Percentiles rank a stretch among this genome's conserved stretches.
These are phyloP conservation scores for Colletotrichum magnum DNA, from an alignment of 2,329 filamentous ascomycete species.

Conservation along the genomic window DNA sequence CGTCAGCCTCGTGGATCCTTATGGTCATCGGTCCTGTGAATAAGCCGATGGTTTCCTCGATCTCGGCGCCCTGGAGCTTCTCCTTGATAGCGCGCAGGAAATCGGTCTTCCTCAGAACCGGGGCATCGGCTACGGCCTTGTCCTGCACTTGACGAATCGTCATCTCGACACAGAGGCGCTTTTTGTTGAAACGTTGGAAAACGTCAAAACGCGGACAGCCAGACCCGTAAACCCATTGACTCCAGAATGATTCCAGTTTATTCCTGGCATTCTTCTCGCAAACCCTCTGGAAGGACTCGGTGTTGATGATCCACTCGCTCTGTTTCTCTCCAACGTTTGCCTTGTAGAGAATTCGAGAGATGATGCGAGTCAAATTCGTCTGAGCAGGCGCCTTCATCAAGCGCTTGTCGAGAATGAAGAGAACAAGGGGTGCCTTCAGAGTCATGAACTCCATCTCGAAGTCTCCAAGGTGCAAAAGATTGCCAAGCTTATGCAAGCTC, in stretches of 20 bases:
- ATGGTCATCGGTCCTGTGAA: slow-evolving; percentile 99
- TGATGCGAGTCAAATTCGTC: slow-evolving; percentile 85
- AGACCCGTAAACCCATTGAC: slow-evolving; percentile 90
- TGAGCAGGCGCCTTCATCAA: slow-evolving; percentile 82
- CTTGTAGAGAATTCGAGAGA: slow-evolving; percentile 88
- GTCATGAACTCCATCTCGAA: slow-evolving; percentile 93
- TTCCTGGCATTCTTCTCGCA: slow-evolving; percentile 92
- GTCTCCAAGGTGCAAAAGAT: slow-evolving; percentile 81
- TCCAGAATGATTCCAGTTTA: slow-evolving; percentile 90
- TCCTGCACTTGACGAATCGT: slow-evolving; percentile 83
- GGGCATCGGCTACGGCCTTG: slow-evolving; percentile 47
- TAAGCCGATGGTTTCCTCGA: slow-evolving; percentile 79
- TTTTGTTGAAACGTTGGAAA: slow-evolving; percentile 95
- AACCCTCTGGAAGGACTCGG: slow-evolving; percentile 81
- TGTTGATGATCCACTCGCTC: slow-evolving; percentile 80
- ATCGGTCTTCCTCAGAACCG: slow-evolving; percentile 66
- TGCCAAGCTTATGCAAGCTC: slow-evolving; percentile 85
- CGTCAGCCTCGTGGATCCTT: slow-evolving; percentile 96
- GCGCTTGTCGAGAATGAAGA: slow-evolving; percentile 94
- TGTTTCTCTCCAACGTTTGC: slow-evolving; percentile 77
- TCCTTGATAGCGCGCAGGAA: slow-evolving; percentile 92
- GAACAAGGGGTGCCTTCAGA: slow-evolving; percentile 89
- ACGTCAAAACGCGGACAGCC: slow-evolving; percentile 92
- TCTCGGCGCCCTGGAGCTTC: slow-evolving; percentile 76
- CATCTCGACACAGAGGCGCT: slow-evolving; percentile 94